Percentiles rank a stretch among this genome's conserved stretches.
phyloP scores from a whole-genome alignment of 2,329 filamentous ascomycete genomes.

The Fusarium irregulare region DNA sequence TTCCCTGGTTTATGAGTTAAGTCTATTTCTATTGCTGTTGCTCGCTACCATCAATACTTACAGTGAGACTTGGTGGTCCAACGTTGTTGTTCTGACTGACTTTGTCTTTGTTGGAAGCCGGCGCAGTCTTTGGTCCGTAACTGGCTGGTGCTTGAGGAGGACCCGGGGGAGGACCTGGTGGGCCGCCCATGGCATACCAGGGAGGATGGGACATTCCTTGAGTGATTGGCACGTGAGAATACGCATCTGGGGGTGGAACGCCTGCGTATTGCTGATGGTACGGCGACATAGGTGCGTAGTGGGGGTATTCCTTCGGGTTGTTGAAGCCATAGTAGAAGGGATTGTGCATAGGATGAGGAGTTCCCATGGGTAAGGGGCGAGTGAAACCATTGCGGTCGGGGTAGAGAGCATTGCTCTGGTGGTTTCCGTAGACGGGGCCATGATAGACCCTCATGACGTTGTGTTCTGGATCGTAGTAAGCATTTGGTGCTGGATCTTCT shows the following conservation, averaged over 20 bases:
- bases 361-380: conserved; percentile 54
- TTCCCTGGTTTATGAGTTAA: conserved; percentile 25
- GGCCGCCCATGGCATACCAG: conserved; percentile 40
- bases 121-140: conserved; percentile 6
- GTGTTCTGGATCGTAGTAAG: conserved; percentile 66
- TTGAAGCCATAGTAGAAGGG: conserved; percentile 57
- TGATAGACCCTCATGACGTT: conserved; percentile 68
- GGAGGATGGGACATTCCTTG: conserved; percentile 45
- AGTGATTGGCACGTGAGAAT: conserved; percentile 47
- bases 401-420: conserved; percentile 58
- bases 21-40: background rate
- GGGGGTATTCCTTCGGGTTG: conserved; percentile 35
- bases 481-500: conserved; percentile 68
- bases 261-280: conserved; percentile 21
- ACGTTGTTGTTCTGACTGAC: conserved; percentile 50
- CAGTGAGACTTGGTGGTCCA: conserved; percentile 39
- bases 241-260: conserved; percentile 26
- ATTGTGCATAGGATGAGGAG: conserved; percentile 57
- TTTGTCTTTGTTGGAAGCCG: conserved; percentile 37
- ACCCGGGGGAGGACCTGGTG: conserved; percentile 35
- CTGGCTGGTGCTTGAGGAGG: conserved; percentile 7
- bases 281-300: conserved; percentile 36
- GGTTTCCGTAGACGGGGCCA: conserved; percentile 66
- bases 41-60: conserved; percentile 16
- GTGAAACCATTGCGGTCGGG: conserved; percentile 52